These are phyloP conservation scores for Epicoccum nigrum DNA, from an alignment of 2,329 filamentous ascomycete species.

Conservation along the genomic window DNA sequence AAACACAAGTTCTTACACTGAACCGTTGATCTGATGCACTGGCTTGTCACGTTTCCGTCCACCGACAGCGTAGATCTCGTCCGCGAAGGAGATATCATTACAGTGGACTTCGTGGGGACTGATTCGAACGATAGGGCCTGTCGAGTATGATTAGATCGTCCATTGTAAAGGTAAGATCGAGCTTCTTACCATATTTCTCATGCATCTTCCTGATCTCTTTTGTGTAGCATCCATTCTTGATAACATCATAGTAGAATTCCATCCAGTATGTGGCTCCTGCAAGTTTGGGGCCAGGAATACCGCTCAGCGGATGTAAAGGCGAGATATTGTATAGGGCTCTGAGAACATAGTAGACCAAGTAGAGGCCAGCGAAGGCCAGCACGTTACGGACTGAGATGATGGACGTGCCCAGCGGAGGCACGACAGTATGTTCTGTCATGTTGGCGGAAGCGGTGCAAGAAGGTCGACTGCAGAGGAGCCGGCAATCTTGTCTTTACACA, in stretches of 20 bases:
- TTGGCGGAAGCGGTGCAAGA: constrained; percentile 3
- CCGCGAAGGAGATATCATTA: constrained; percentile 37
- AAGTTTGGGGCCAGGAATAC: constrained; percentile 43
- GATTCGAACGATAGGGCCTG: constrained; percentile 44
- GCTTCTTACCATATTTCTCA: constrained; percentile 39
- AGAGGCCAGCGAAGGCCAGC: constrained; percentile 16
- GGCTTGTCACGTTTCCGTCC: constrained; percentile 35
- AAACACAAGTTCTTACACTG: constrained; percentile 22
- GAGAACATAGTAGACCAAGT: constrained; percentile 21
- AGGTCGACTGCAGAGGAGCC: constrained; percentile 1
- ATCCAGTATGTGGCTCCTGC: constrained; percentile 44
- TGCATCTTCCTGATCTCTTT: constrained; percentile 47
- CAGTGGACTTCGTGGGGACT: constrained; percentile 43
- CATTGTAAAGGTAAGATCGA: neutral
- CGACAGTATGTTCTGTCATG: constrained; percentile 10
- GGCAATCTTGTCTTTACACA: constrained; percentile 1
- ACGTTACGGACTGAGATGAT: constrained; percentile 15
- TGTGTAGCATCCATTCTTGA: constrained; percentile 38
- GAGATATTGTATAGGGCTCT: constrained; percentile 35
- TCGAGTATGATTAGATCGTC: neutral
- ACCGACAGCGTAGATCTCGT: constrained; percentile 39
- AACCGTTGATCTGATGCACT: constrained; percentile 34
- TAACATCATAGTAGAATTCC: constrained; percentile 48
- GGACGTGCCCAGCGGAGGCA: constrained; percentile 8
- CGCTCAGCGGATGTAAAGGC: constrained; percentile 35